phyloP scores from a whole-genome alignment of 306 rosid species.

The Canavalia ensiformis region DNA sequence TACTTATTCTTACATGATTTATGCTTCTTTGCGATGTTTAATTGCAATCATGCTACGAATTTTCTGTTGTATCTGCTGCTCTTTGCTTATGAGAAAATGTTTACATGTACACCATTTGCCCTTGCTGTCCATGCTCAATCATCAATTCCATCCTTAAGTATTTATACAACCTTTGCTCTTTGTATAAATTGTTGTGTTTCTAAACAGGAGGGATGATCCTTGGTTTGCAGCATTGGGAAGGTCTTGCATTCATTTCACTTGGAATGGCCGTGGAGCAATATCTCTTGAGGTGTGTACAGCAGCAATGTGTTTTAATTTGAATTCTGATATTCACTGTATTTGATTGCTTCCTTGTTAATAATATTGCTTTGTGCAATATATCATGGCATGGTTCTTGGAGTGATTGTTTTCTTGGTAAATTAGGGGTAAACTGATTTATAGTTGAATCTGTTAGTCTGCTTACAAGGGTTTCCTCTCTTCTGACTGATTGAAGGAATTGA shows the following conservation, averaged over 20 bases:
- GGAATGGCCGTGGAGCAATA: constrained; percentile 87
- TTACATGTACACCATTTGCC: neutral
- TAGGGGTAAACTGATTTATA: constrained; percentile 5
- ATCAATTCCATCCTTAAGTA: neutral
- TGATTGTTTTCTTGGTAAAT: constrained; percentile 13
- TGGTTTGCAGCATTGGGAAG: constrained; percentile 95
- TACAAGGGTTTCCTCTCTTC: constrained; percentile 23
- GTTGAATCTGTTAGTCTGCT: constrained; percentile 37
- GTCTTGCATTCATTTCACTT: constrained; percentile 91
- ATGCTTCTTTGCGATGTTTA: constrained; percentile 33
- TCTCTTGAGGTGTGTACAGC: constrained; percentile 79
- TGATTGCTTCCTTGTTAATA: constrained; percentile 34
- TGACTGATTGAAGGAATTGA: constrained; percentile 8
- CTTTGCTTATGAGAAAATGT: constrained; percentile 13
- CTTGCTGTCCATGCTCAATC: neutral
- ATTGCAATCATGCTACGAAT: constrained; percentile 21
- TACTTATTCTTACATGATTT: neutral
- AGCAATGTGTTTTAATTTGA: constrained; percentile 36
- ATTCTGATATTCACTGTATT: constrained; percentile 31
- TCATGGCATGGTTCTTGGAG: constrained; percentile 30
- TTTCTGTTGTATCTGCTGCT: neutral
- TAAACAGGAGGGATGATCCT: constrained; percentile 83
- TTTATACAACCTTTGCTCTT: constrained; percentile 13
- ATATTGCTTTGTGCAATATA: constrained; percentile 21
- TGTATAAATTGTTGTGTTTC: constrained; percentile 33